These are phyloP conservation scores for Gnaphalium uliginosum DNA, from an alignment of 129 eudicot species.

Conservation along the genomic window DNA sequence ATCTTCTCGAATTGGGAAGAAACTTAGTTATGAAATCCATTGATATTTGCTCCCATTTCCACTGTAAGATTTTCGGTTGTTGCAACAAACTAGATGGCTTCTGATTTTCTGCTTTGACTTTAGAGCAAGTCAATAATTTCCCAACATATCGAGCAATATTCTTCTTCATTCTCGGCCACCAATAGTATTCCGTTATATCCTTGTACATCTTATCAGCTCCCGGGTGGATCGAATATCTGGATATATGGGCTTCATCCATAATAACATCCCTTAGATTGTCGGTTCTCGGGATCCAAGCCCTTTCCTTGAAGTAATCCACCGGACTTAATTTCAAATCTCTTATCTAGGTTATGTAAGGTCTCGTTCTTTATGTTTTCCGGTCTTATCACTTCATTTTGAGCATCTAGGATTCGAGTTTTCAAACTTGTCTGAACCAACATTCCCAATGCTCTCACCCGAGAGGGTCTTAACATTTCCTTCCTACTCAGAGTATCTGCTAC, in stretches of 20 bases:
- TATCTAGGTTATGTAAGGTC: too few species aligned
- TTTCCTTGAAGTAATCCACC: background rate
- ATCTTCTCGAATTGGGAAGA: too few species aligned
- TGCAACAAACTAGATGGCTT: too few species aligned
- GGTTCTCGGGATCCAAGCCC: background rate
- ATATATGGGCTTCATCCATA: background rate
- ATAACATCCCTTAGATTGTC: background rate
- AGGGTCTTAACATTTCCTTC: too few species aligned
- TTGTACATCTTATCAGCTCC: background rate
- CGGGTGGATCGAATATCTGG: background rate
- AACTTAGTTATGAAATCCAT: too few species aligned
- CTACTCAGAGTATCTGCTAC: too few species aligned
- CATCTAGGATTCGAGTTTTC: background rate
- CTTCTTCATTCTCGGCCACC: background rate
- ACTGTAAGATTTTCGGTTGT: too few species aligned
- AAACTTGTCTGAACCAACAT: background rate
- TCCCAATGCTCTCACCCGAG: too few species aligned
- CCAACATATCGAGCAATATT: background rate
- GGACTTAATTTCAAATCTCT: background rate
- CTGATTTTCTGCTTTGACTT: too few species aligned
- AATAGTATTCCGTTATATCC: background rate
- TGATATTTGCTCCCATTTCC: too few species aligned
- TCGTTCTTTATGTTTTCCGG: background rate
- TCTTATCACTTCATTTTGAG: background rate
- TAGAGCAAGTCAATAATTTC: background rate